These are phyloP conservation scores for Omphalea diandra DNA, from an alignment of 441 rosid genomes.

Conservation along the genomic window DNA sequence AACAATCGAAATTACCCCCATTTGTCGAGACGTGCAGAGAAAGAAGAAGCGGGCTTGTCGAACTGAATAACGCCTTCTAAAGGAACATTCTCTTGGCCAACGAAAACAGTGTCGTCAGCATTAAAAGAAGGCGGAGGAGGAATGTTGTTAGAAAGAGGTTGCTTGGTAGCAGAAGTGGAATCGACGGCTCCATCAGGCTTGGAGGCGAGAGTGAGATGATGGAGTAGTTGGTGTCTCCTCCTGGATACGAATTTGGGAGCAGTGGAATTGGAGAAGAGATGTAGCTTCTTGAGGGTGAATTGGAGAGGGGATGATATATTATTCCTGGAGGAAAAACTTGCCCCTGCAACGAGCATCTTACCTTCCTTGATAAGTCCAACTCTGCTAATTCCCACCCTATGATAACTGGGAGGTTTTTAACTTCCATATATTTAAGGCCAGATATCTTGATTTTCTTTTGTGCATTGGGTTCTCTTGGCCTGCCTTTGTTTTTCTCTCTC, in stretches of 20 bases:
- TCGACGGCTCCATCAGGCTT: slow-evolving; percentile 68
- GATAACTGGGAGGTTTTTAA: too few species aligned
- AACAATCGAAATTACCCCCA: slow-evolving; percentile 56
- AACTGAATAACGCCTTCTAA: slow-evolving; percentile 92
- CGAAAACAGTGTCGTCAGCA: slow-evolving; percentile 44
- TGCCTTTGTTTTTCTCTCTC: too few species aligned
- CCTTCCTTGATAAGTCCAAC: too few species aligned
- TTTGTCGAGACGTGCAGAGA: slow-evolving; percentile 49
- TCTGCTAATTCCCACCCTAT: too few species aligned
- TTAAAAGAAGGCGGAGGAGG: slow-evolving; percentile 24
- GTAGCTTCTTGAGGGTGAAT: slow-evolving; percentile 22
- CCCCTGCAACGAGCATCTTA: too few species aligned
- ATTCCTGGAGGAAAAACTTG: too few species aligned
- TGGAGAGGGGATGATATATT: slow-evolving; percentile 30
- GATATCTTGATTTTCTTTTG: too few species aligned
- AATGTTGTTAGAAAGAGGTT: slow-evolving; percentile 22
- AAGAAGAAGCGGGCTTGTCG: slow-evolving; percentile 59
- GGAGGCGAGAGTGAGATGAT: slow-evolving; percentile 46
- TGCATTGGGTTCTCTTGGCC: too few species aligned
- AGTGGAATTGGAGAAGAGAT: slow-evolving; percentile 19
- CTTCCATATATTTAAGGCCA: too few species aligned
- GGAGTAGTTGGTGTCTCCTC: slow-evolving; percentile 15
- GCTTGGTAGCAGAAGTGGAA: slow-evolving; percentile 39
- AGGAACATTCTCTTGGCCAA: slow-evolving; percentile 64
- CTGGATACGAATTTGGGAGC: slow-evolving; percentile 14